A percentile compares a stretch with the other conserved stretches of the same genome.
phyloP scores from a whole-genome alignment of 306 rosid species.

The Echinosophora koreensis region DNA sequence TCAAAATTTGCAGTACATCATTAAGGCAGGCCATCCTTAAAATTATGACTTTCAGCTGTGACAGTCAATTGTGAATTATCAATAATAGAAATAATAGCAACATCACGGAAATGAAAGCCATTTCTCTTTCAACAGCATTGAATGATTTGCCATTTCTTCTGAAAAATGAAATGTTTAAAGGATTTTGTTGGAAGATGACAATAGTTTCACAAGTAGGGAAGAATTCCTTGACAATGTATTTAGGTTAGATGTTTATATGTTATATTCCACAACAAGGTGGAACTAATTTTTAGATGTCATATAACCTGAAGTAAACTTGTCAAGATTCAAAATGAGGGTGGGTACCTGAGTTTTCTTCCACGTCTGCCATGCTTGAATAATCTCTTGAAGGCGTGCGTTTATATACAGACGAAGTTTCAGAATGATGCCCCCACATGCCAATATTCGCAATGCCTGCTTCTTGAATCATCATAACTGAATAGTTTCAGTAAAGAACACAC shows the following conservation, averaged over 20 bases:
- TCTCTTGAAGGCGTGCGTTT: constrained; percentile 83
- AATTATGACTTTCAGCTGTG: constrained; percentile 37
- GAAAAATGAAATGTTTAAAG: constrained; percentile 26
- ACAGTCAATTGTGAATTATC: constrained; percentile 30
- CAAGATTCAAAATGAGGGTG: constrained; percentile 28
- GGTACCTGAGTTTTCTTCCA: constrained; percentile 83
- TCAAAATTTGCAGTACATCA: constrained; percentile 10
- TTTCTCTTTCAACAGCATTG: constrained; percentile 22
- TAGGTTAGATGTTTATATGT: constrained; percentile 25
- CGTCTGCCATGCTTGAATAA: constrained; percentile 50
- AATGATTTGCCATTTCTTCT: constrained; percentile 17
- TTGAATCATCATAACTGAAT: constrained; percentile 38
- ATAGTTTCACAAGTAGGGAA: constrained; percentile 17
- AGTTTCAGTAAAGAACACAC: constrained; percentile 11
- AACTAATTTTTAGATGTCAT: constrained; percentile 5
- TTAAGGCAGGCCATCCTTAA: constrained; percentile 26
- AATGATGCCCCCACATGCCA: constrained; percentile 75
- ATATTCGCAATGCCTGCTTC: constrained; percentile 45
- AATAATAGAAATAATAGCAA: constrained; percentile 6
- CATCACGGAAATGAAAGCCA: constrained; percentile 22
- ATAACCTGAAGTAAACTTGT: constrained; percentile 29
- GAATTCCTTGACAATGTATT: not conserved
- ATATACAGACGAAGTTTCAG: constrained; percentile 74
- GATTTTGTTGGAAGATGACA: constrained; percentile 3
- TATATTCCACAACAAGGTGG: constrained; percentile 27